Evolutionary conservation across 805 yeast genomes (phyloP).

Genomic region (Limtongia smithiae): DNA sequence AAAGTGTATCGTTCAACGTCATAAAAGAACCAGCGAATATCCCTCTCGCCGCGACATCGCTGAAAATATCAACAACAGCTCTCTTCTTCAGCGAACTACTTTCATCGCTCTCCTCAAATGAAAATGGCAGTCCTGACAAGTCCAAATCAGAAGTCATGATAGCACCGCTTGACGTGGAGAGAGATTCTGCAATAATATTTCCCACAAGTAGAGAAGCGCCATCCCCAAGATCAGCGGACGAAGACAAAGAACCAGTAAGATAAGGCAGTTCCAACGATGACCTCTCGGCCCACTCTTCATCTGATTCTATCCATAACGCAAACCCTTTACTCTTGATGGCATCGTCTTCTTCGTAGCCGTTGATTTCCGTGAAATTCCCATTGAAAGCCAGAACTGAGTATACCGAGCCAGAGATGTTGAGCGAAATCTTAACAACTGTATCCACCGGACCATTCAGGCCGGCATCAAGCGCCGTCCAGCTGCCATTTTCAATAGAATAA

Average conservation of each 20-base stretch:
- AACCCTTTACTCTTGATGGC: constrained; percentile 20
- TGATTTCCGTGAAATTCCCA: constrained; percentile 29
- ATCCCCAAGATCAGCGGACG: constrained; percentile 9
- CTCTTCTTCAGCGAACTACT: neutral
- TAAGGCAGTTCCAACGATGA: constrained; percentile 15
- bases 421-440: constrained; percentile 4
- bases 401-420: constrained; percentile 8
- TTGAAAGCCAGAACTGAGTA: constrained; percentile 31
- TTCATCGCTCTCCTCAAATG: neutral
- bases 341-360: neutral
- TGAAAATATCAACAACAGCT: neutral
- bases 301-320: constrained; percentile 28
- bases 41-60: neutral
- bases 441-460: constrained; percentile 31
- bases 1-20: constrained; percentile 43
- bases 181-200: constrained; percentile 7
- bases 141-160: neutral
- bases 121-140: constrained; percentile 10
- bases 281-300: constrained; percentile 13
- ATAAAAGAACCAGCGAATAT: constrained; percentile 42
- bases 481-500: constrained; percentile 11
- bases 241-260: constrained; percentile 12
- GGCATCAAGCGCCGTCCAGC: constrained; percentile 13
- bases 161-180: constrained; percentile 18
- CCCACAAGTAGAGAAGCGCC: constrained; percentile 19